Conservation (phyloP, 2,329 filamentous ascomycete genomes). For the Fusarium ambrosium region DNA sequence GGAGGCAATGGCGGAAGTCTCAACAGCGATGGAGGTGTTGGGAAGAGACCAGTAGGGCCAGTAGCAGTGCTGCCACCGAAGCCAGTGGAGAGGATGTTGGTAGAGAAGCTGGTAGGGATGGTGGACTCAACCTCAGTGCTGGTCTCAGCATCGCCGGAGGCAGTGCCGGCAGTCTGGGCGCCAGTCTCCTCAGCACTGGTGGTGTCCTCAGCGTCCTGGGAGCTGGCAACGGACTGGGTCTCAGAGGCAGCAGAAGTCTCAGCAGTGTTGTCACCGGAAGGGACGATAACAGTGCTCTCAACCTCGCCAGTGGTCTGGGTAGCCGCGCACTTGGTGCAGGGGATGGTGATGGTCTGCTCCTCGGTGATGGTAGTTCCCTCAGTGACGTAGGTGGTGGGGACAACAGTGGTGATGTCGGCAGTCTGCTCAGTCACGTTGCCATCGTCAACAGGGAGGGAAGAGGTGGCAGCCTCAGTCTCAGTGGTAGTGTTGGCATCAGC, state of each 20-base stretch:
- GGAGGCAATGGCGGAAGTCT: conserved; percentile 16
- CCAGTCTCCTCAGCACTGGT: conserved; percentile 21
- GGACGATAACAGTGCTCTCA: conserved; percentile 10
- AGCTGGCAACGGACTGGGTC: conserved; percentile 19
- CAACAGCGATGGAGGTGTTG: conserved; percentile 33
- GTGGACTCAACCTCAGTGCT: conserved; percentile 20
- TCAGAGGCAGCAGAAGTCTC: conserved; percentile 21
- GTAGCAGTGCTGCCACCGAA: conserved; percentile 25
- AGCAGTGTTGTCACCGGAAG: conserved; percentile 11
- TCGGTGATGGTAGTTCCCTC: conserved; percentile 40
- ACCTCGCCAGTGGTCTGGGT: conserved; percentile 20
- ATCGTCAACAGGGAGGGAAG: not conserved
- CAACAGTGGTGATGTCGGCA: conserved; percentile 27
- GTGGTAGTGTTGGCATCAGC: conserved; percentile 14
- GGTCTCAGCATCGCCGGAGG: conserved; percentile 25
- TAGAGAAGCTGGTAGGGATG: conserved; percentile 16
- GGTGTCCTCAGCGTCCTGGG: conserved; percentile 19
- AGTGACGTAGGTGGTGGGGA: conserved; percentile 36
- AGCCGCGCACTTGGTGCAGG: conserved; percentile 36
- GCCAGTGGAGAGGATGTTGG: conserved; percentile 38
- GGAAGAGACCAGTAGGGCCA: conserved; percentile 32
- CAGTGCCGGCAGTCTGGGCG: conserved; percentile 28
- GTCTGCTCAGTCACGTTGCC: conserved; percentile 25
- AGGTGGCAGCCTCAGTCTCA: conserved; percentile 5
- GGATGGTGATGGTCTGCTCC: conserved; percentile 36